Evolutionary conservation across 192 early-diverging fungal genomes (phyloP), one percentile per base, ranked within the genome.

Genomic region (Backusella luteola): DNA sequence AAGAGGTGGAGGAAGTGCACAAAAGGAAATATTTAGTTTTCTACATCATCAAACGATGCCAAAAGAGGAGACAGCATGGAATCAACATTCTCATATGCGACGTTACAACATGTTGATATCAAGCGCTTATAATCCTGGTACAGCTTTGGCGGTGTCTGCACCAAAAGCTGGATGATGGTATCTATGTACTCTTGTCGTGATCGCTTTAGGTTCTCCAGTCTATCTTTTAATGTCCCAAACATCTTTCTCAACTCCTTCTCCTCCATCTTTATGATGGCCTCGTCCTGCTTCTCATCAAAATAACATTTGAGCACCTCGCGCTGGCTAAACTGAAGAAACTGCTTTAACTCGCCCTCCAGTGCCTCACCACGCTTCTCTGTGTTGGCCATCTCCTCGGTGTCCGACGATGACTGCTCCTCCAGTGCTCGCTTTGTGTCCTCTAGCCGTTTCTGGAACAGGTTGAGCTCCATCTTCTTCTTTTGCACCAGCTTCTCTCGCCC

Each of bases 21-120:
- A 38, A 39, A 39, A 39, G 8, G 38, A 39, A 39, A 39, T 39
- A 39, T 39, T 63, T 63, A 63, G 12, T 63, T 63, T 63, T 63
- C 70, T 32, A 44, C 41, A 38, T 79, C 84, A 69, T 91, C 91
- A n/a, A 93, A 85, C 14, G 93, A 90, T 36, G 79, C 81, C 67
- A 92, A 66, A 35, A 94, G 73, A 12, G 90, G 88, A 6, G 76
- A 79, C 11, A 94, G 73, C 67, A 93, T 77, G 17, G 79, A 79
- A 73, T 90, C 89, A 0, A 94, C 90, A 63, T 88, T 83, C 34
- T 91, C 88, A 49, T 91, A 79, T 41, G 82, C 76, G 7, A 94
- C 88, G 32, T 86, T 84, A 77, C 91, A 92, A 74, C 91, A 92
- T 49, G 85, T 80, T 11, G 89, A 85, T 76, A 94, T 91, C 52